A percentile compares a stretch with the other conserved stretches of the same genome.
Conservation (phyloP, 1,284 basidiomycete genomes). For the Dichomitus squalens region DNA sequence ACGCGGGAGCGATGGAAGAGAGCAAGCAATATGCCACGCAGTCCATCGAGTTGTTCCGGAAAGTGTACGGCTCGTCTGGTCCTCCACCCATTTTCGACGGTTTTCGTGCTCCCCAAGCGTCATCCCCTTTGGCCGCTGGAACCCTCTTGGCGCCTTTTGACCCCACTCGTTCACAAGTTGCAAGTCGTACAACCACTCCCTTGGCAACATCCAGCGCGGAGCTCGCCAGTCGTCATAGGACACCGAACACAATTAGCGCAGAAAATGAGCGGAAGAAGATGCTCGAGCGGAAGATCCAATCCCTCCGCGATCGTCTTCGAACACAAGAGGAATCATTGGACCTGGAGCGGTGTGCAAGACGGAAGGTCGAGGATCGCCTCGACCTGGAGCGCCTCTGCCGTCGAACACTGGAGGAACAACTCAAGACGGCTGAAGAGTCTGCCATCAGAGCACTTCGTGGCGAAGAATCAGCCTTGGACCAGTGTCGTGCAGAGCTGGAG, state of each 20-base stretch:
- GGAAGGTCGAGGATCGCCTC: slow-evolving; percentile 48
- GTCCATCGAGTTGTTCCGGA: slow-evolving; percentile 50
- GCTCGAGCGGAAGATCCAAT: slow-evolving; percentile 45
- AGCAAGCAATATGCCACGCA: slow-evolving; percentile 40
- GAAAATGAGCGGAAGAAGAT: slow-evolving; percentile 19
- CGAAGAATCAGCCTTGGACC: slow-evolving; percentile 41
- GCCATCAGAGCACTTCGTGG: slow-evolving; percentile 37
- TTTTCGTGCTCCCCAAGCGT: neutral
- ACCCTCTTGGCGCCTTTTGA: neutral
- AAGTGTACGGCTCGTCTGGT: slow-evolving; percentile 45
- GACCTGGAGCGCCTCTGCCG: slow-evolving; percentile 43
- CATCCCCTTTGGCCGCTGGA: neutral
- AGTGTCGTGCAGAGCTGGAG: slow-evolving; percentile 43
- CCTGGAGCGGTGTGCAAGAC: slow-evolving; percentile 43
- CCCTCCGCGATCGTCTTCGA: slow-evolving; percentile 40
- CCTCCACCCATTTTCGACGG: slow-evolving; percentile 2
- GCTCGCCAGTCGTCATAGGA: neutral
- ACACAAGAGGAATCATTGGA: slow-evolving; percentile 34
- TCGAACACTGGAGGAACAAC: slow-evolving; percentile 43
- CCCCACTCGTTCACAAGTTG: neutral
- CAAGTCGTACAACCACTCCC: neutral
- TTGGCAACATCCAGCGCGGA: neutral
- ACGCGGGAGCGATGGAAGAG: slow-evolving; percentile 23
- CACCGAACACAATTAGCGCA: neutral
- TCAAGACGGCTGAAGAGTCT: slow-evolving; percentile 40